Base-by-base conservation (phyloP, 768 basidiomycete species). In the Tulasnella sp. region DNA sequence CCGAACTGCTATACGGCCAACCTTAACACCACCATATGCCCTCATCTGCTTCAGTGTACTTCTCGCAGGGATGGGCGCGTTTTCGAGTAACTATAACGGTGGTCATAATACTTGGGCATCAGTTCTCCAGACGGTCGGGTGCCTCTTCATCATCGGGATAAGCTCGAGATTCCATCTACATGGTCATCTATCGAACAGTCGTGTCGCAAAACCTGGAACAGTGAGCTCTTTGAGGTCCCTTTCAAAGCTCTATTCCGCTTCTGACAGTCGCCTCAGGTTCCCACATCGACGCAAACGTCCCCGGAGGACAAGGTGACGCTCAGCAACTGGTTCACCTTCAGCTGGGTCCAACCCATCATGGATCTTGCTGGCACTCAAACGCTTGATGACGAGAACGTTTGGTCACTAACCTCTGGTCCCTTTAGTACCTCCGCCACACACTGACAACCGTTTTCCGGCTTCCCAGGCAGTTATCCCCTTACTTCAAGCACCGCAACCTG, bases 221-320 rank as follows among this genome's bases (percentile, higher is more conserved):
- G 45, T 48, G n/a, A 19, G 45, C n/a, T 7, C 8, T 10, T 19
- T 38, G 7, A 38, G 15, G 5, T 38, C 15, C 7, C 34, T 15
- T 38, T 38, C 7, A 38, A 38, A 38, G 22, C 63, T 83, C 81
- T 69, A 71, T n/a, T n/a, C n/a, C n/a, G 21, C 80, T 82, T 1
- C 78, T 80, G 5, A 72, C 68, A 53, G n/a, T n/a, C n/a, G n/a
- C n/a, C 34, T 38, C 34, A 38, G 34, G 34, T 38, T 38, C 34
- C 34, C 15, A 38, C 34, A 5, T 38, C 34, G 34, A 7, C 34
- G 34, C 76, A 21, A 27, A 49, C 82, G 3, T 79, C 77, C 66
- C 83, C 84, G 8, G 84, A 86, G 68, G 84, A 86, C 65, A 73
- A 76, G 63, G 79, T 77, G 21, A 79, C 71, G 34, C 70, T 86